Evolutionary conservation across 2,329 filamentous ascomycete species (phyloP).

Genomic region (Mycosphaerella arachidis): DNA sequence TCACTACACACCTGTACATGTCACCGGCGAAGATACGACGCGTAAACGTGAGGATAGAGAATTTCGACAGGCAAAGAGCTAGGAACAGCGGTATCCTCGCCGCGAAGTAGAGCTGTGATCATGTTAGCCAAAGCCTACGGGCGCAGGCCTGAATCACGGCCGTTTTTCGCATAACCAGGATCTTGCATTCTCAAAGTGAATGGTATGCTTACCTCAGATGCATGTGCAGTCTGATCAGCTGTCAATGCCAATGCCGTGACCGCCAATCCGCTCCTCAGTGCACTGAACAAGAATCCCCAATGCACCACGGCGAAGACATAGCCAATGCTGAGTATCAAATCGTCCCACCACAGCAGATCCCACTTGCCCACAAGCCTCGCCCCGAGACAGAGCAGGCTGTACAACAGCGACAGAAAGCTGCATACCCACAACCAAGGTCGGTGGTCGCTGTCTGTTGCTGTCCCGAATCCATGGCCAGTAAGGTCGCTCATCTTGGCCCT

Average conservation of each 20-base stretch:
- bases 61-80: slow-evolving; percentile 19
- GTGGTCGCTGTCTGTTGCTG: slow-evolving; percentile 14
- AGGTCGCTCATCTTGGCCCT: slow-evolving; percentile 7
- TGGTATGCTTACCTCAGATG: not conserved
- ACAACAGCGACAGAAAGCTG: slow-evolving; percentile 17
- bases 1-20: slow-evolving; percentile 13
- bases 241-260: slow-evolving; percentile 10
- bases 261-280: slow-evolving; percentile 11
- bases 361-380: slow-evolving; percentile 19
- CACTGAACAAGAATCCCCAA: slow-evolving; percentile 17
- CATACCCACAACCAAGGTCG: slow-evolving; percentile 22
- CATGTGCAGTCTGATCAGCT: not conserved
- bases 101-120: slow-evolving; percentile 20
- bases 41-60: slow-evolving; percentile 23
- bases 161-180: not conserved
- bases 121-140: not conserved
- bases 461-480: slow-evolving; percentile 13
- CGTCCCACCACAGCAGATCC: slow-evolving; percentile 22
- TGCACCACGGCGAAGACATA: slow-evolving; percentile 16
- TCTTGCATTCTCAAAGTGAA: not conserved
- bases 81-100: slow-evolving; percentile 17
- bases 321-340: slow-evolving; percentile 13
- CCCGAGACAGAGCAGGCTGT: slow-evolving; percentile 20
- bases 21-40: slow-evolving; percentile 22
- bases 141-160: not conserved